Percentiles rank a stretch among this genome's conserved stretches.
Conservation (phyloP, 192 early-diverging fungal species). For the Backusella circina region DNA sequence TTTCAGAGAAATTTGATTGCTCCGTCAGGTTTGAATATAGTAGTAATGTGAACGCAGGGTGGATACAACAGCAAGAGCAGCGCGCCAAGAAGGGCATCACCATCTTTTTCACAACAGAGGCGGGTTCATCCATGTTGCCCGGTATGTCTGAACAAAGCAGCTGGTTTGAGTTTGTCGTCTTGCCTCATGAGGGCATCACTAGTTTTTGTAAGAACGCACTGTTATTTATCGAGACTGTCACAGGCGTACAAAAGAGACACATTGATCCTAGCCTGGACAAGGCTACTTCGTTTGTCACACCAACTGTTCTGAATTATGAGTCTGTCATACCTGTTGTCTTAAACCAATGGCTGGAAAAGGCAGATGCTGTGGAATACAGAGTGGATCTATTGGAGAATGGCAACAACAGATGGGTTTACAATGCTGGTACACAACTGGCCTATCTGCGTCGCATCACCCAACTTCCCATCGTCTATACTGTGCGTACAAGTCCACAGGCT, state of each 20-base stretch:
- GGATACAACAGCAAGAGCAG: background rate
- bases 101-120: background rate
- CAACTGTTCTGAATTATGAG: slow-evolving; percentile 5
- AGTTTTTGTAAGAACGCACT: background rate
- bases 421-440: slow-evolving; percentile 69
- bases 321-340: background rate
- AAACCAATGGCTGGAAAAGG: slow-evolving; percentile 18
- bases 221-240: background rate
- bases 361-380: slow-evolving; percentile 66
- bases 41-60: background rate
- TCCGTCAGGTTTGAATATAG: background rate
- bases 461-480: slow-evolving; percentile 93
- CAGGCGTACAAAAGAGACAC: background rate
- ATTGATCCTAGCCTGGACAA: background rate
- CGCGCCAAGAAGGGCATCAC: background rate
- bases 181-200: background rate
- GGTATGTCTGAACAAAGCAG: background rate
- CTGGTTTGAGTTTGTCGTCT: background rate
- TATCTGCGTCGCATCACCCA: slow-evolving; percentile 58
- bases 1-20: background rate
- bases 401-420: slow-evolving; percentile 35
- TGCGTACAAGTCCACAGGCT: slow-evolving; percentile 82
- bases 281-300: slow-evolving; percentile 9
- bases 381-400: slow-evolving; percentile 72
- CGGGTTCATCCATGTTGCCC: background rate